Conservation (phyloP, 768 basidiomycete species). For the Boletellus sp. region DNA sequence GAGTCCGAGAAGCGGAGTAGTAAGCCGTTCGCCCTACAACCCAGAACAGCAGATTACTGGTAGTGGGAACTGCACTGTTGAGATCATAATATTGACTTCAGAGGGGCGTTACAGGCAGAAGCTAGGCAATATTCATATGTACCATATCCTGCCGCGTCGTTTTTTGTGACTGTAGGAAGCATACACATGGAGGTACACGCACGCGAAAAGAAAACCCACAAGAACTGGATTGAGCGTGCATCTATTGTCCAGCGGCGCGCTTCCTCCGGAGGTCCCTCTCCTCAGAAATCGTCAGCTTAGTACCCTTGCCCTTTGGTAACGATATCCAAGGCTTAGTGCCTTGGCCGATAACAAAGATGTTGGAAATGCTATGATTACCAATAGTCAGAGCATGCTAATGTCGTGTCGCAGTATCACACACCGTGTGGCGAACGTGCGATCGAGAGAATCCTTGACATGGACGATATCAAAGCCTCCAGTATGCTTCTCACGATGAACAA, state of each 20-base stretch:
- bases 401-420: slow-evolving; percentile 36
- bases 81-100: not conserved
- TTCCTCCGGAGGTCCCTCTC: slow-evolving; percentile 92
- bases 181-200: slow-evolving; percentile 21
- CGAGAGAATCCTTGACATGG: slow-evolving; percentile 93
- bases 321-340: slow-evolving; percentile 96
- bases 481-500: slow-evolving; percentile 96
- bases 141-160: slow-evolving; percentile 15
- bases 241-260: slow-evolving; percentile 67
- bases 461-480: slow-evolving; percentile 98
- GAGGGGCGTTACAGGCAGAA: not conserved
- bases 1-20: slow-evolving; percentile 69
- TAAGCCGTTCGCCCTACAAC: slow-evolving; percentile 33
- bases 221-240: slow-evolving; percentile 7
- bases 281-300: slow-evolving; percentile 95
- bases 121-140: slow-evolving; percentile 7
- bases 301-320: slow-evolving; percentile 95
- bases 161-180: slow-evolving; percentile 18
- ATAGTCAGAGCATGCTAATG: not conserved
- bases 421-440: slow-evolving; percentile 97
- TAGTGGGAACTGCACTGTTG: slow-evolving; percentile 14
- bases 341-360: slow-evolving; percentile 98
- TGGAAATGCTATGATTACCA: slow-evolving; percentile 63
- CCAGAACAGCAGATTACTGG: slow-evolving; percentile 47
- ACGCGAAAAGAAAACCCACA: slow-evolving; percentile 3